Conservation (phyloP, 768 basidiomycete species). For the Lactarius sanguifluus region DNA sequence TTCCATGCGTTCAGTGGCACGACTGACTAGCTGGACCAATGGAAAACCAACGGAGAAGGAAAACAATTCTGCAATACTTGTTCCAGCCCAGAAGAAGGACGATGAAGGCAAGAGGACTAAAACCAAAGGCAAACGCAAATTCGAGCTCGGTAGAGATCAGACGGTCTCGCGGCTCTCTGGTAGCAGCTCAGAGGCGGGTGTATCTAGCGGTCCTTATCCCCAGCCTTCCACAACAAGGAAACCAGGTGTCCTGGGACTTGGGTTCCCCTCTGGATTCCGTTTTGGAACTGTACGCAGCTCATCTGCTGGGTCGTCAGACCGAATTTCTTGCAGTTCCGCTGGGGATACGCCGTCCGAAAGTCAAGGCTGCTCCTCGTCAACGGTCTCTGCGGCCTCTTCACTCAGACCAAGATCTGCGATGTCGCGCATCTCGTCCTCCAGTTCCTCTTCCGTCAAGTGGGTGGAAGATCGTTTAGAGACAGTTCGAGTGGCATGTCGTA, state of each 20-base stretch:
- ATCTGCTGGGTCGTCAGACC: constrained; percentile 26
- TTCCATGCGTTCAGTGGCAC: constrained; percentile 68
- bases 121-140: constrained; percentile 30
- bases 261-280: constrained; percentile 56
- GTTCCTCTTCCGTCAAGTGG: constrained; percentile 48
- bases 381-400: constrained; percentile 44
- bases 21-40: constrained; percentile 72
- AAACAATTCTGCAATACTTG: constrained; percentile 19
- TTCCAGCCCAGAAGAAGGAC: constrained; percentile 35
- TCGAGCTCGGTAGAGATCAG: constrained; percentile 35
- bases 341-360: constrained; percentile 22
- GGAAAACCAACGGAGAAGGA: constrained; percentile 44
- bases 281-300: constrained; percentile 27
- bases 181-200: constrained; percentile 70
- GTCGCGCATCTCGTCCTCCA: constrained; percentile 41
- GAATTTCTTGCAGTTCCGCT: constrained; percentile 36
- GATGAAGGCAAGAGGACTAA: constrained; percentile 40
- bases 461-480: constrained; percentile 51
- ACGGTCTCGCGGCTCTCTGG: constrained; percentile 47
- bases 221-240: constrained; percentile 36
- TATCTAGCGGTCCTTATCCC: constrained; percentile 35
- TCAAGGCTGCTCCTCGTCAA: constrained; percentile 41
- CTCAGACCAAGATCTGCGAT: constrained; percentile 48
- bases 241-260: constrained; percentile 59
- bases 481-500: constrained; percentile 44